Base-by-base conservation (phyloP, 805 yeast species). In the Candida xiaguanensis region DNA sequence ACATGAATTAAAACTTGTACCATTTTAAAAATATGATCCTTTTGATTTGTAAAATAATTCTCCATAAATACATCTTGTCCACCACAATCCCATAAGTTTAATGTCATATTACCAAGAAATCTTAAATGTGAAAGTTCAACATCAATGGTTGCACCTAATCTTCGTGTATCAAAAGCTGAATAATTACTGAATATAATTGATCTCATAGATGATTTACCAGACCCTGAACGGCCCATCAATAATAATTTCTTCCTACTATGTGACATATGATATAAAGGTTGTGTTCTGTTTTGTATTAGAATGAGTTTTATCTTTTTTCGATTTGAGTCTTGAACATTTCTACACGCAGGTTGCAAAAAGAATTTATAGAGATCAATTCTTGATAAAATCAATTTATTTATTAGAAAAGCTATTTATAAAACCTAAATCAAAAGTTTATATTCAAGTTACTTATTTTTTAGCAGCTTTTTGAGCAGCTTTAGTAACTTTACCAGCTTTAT, bases 51-150 rank as follows among this genome's bases (percentile, higher is more conserved):
- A 54, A 87, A 81, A 58, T 93, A 93, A 59, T 87, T 89, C 55
- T 91, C 97, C 87, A 93, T 90, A 50, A 90, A 93, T 2, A 85
- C 88, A 59, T 93, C 97, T 58, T 93, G 99, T 3, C 96, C 96
- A 53, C 98, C 99, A 64, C 99, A 93, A 61, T 93, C 99, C 98
- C 98, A 90, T 16, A 93, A 67, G 53, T 91, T 91, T 33, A 93
- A 69, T 1, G 97, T 89, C 95, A 93, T 88, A 58, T 91, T 90
- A 1, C 96, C 96, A 43, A 93, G 68, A 53, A 93, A 90, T 36
- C 98, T 70, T 40, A 93, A 65, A 63, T 91, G 96, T 2, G 97
- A 88, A 56, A 93, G 96, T 56, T 93, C 99, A n/a, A 93, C 97
- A 56, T 93, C 99, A 41, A 93, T 90, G 0, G 99, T 93, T 8